Percentiles rank a stretch among this genome's conserved stretches.
These are phyloP conservation scores for Ilyonectria mors-panacis DNA, from an alignment of 2,329 filamentous ascomycete species.

Conservation along the genomic window DNA sequence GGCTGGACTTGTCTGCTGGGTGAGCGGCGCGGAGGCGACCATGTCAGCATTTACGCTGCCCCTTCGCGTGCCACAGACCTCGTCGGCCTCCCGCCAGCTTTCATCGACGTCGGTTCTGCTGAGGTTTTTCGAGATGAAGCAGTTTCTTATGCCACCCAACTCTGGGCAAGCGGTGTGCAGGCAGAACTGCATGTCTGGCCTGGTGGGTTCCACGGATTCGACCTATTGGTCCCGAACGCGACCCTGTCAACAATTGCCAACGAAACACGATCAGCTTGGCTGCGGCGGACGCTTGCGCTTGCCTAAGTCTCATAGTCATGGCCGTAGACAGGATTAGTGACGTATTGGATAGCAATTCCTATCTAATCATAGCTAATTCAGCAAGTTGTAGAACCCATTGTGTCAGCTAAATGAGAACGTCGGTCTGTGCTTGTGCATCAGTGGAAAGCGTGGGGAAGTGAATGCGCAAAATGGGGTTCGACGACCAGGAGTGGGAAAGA, in stretches of 20 bases:
- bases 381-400: too few species aligned
- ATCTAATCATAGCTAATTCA: too few species aligned
- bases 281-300: neutral
- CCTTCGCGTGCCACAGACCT: conserved; percentile 1
- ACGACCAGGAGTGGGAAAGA: too few species aligned
- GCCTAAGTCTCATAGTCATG: too few species aligned
- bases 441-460: too few species aligned
- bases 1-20: neutral
- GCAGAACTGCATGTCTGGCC: conserved; percentile 11
- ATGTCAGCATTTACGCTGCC: neutral
- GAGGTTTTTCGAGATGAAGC: conserved; percentile 4
- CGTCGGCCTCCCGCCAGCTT: neutral
- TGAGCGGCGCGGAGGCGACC: neutral
- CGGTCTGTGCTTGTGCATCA: too few species aligned
- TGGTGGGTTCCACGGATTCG: neutral
- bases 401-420: too few species aligned
- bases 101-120: too few species aligned
- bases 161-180: conserved; percentile 7
- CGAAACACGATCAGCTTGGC: neutral
- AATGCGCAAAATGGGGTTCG: too few species aligned
- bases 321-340: too few species aligned
- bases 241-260: neutral
- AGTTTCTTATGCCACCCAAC: neutral
- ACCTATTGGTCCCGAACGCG: neutral
- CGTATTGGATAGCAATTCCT: too few species aligned